A percentile compares a stretch with the other conserved stretches of the same genome.
Evolutionary conservation across 345 rosid species (phyloP).

Genomic region (Trapa incisa): DNA sequence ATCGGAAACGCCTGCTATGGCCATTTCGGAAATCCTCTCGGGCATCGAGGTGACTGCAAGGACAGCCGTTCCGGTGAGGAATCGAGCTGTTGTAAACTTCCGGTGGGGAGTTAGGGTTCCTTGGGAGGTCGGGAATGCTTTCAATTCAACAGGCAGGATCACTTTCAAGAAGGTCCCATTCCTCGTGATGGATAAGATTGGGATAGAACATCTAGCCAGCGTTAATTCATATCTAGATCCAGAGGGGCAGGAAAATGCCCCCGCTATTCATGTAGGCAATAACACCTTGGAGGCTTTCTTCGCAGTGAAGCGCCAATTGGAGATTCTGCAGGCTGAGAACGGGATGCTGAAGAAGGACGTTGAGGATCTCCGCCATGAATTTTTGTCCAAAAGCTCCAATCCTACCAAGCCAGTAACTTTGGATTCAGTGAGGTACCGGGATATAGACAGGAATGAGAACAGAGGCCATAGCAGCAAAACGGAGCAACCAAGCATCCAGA

Average conservation of each 20-base stretch:
- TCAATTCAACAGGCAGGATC: slow-evolving; percentile 30
- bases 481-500: no score
- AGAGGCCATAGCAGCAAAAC: no score
- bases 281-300: slow-evolving; percentile 43
- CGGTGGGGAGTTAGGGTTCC: slow-evolving; percentile 96
- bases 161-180: slow-evolving; percentile 54
- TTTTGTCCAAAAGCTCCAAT: slow-evolving; percentile 10
- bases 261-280: slow-evolving; percentile 5
- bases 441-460: no score
- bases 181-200: slow-evolving; percentile 76
- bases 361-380: slow-evolving; percentile 56
- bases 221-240: slow-evolving; percentile 14
- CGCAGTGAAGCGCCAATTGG: slow-evolving; percentile 47
- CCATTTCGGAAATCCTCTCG: slow-evolving; percentile 30
- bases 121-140: slow-evolving; percentile 30
- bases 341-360: slow-evolving; percentile 45
- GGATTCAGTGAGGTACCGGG: no score
- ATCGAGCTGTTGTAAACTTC: slow-evolving; percentile 51
- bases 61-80: slow-evolving; percentile 59
- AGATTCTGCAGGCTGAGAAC: slow-evolving; percentile 57
- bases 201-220: slow-evolving; percentile 58
- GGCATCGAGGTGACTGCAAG: slow-evolving; percentile 66
- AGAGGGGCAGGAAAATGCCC: slow-evolving; percentile 4
- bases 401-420: not conserved
- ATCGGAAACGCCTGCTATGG: slow-evolving; percentile 18